phyloP scores from a whole-genome alignment of 176 grass and related monocot species.

The Carex cristatella region DNA sequence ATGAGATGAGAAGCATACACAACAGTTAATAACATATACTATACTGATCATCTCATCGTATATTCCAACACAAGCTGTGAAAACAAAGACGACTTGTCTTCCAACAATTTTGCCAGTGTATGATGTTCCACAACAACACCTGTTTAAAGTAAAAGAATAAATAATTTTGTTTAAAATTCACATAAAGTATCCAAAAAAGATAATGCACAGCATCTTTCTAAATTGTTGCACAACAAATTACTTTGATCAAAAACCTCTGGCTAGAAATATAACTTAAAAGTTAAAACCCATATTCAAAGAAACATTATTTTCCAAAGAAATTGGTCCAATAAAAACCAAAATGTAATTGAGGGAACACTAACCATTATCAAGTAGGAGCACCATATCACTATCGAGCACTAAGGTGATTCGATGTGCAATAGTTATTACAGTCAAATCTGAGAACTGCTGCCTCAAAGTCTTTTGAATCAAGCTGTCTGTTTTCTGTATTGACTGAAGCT shows the following conservation, averaged over 20 bases:
- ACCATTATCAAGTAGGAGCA: constrained; percentile 81
- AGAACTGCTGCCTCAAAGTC: constrained; percentile 64
- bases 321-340: background rate
- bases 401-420: constrained; percentile 83
- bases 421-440: constrained; percentile 57
- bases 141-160: constrained; percentile 20
- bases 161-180: background rate
- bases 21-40: too few species aligned
- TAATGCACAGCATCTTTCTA: background rate
- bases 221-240: background rate
- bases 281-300: background rate
- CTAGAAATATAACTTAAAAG: too few species aligned
- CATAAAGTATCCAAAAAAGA: background rate
- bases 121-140: constrained; percentile 55
- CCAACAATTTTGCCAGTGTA: constrained; percentile 46
- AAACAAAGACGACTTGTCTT: constrained; percentile 64
- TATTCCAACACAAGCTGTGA: constrained; percentile 72
- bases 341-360: background rate
- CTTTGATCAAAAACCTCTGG: background rate
- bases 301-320: background rate
- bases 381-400: constrained; percentile 70
- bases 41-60: constrained; percentile 49
- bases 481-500: constrained; percentile 70
- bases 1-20: too few species aligned
- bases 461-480: constrained; percentile 67